Conservation (phyloP, 169 alveolate species). For the Plasmodium malariae region DNA sequence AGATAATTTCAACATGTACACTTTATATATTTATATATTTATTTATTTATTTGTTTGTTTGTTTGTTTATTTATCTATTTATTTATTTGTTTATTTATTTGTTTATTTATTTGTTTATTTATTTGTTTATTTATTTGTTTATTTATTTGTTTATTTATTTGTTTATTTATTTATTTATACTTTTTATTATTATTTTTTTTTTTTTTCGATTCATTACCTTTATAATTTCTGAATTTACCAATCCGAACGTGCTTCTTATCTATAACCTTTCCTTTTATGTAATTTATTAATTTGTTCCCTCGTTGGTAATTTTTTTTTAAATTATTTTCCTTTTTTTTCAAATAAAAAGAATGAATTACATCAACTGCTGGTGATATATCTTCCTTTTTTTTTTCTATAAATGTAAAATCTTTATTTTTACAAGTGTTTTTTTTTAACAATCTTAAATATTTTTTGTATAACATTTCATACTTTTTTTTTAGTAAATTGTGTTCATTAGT, state of each 20-base stretch:
- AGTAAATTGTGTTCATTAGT: conserved; percentile 50
- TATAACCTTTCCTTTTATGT: conserved; percentile 55
- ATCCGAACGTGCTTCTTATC: conserved; percentile 1
- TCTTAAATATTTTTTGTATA: conserved; percentile 40
- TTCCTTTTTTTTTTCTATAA: conserved; percentile 33
- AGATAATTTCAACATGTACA: too few species aligned
- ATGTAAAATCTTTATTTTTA: conserved; percentile 48
- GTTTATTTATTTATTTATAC: too few species aligned
- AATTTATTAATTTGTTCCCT: conserved; percentile 28
- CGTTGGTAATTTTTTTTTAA: background rate
- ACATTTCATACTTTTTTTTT: conserved; percentile 36
- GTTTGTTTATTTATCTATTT: too few species aligned
- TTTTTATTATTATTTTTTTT: conserved; percentile 8
- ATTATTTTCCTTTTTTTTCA: conserved; percentile 6
- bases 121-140: too few species aligned
- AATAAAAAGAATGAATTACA: conserved; percentile 60
- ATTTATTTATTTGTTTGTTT: too few species aligned
- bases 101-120: too few species aligned
- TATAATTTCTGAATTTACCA: conserved; percentile 10
- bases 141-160: too few species aligned
- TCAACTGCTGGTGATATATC: conserved; percentile 1
- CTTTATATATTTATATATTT: too few species aligned
- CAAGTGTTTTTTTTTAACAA: conserved; percentile 13
- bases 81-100: too few species aligned
- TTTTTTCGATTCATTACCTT: conserved; percentile 10